phyloP scores from a whole-genome alignment of 345 rosid species.

The Luvunga scandens region DNA sequence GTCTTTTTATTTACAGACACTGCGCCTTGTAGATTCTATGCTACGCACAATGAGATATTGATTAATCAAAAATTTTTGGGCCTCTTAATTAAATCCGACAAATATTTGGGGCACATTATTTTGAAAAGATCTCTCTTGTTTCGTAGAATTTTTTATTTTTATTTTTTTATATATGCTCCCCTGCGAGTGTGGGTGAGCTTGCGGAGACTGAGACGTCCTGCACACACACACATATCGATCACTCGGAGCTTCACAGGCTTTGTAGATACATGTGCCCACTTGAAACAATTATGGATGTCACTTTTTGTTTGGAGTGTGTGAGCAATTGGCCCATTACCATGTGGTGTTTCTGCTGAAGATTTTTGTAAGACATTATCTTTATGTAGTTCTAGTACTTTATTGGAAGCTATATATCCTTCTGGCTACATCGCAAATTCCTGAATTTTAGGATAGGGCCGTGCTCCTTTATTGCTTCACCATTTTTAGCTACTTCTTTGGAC shows the following conservation, averaged over 20 bases:
- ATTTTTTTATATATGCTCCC: not conserved
- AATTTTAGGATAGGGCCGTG: not conserved
- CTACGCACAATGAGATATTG: conserved; percentile 19
- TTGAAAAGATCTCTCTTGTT: conserved; percentile 13
- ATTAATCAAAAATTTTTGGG: conserved; percentile 20
- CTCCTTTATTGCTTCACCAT: not conserved
- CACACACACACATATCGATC: not conserved
- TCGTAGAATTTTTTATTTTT: not conserved
- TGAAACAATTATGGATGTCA: conserved; percentile 18
- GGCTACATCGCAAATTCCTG: conserved; percentile 14
- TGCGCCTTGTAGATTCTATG: not conserved
- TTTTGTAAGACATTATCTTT: conserved; percentile 18
- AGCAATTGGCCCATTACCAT: conserved; percentile 30
- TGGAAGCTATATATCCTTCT: conserved; percentile 7
- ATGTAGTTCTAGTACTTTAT: no score
- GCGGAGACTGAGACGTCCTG: not conserved
- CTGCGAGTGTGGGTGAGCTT: not conserved
- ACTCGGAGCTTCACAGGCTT: not conserved
- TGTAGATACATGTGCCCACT: conserved; percentile 15
- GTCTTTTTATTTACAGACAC: no score
- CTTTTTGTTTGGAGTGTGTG: conserved; percentile 26
- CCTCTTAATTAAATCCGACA: conserved; percentile 18
- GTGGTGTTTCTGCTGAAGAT: conserved; percentile 11
- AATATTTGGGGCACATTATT: conserved; percentile 14
- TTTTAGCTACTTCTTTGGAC: not conserved